Conservation (phyloP, 2,329 filamentous ascomycete genomes). For the Penicillium hesseltinei region DNA sequence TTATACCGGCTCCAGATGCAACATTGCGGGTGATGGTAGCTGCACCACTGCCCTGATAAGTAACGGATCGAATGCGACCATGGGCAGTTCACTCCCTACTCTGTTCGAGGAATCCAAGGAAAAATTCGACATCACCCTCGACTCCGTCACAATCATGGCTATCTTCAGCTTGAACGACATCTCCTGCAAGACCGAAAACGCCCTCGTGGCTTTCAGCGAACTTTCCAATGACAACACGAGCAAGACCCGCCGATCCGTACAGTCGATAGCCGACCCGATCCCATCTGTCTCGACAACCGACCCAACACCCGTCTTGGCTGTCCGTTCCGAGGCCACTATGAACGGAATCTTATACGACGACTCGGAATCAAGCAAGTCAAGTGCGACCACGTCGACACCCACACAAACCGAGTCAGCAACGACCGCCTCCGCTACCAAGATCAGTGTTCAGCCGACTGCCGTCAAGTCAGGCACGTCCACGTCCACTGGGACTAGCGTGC, state of each 20-base stretch:
- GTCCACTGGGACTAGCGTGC: constrained; percentile 8
- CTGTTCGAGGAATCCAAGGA: constrained; percentile 63
- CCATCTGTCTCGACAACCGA: not conserved
- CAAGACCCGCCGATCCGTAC: constrained; percentile 29
- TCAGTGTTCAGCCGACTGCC: not conserved
- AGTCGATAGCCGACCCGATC: constrained; percentile 1
- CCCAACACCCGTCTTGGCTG: constrained; percentile 18
- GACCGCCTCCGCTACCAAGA: constrained; percentile 13
- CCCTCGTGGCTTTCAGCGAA: constrained; percentile 79
- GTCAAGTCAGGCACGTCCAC: not conserved
- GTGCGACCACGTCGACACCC: constrained; percentile 24
- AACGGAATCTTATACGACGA: constrained; percentile 41
- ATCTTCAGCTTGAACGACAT: constrained; percentile 73
- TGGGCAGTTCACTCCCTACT: constrained; percentile 75
- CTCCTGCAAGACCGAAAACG: constrained; percentile 81
- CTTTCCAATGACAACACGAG: constrained; percentile 21
- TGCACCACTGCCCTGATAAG: constrained; percentile 55
- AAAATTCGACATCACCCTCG: constrained; percentile 75
- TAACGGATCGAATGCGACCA: constrained; percentile 64
- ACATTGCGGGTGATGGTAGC: constrained; percentile 47
- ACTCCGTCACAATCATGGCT: constrained; percentile 66
- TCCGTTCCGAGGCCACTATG: constrained; percentile 31
- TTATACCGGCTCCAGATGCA: constrained; percentile 68
- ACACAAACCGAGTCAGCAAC: constrained; percentile 19
- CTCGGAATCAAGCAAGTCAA: constrained; percentile 14